These are phyloP conservation scores for Rhynchosporium graminicola DNA, from an alignment of 2,329 filamentous ascomycete genomes.

Conservation along the genomic window DNA sequence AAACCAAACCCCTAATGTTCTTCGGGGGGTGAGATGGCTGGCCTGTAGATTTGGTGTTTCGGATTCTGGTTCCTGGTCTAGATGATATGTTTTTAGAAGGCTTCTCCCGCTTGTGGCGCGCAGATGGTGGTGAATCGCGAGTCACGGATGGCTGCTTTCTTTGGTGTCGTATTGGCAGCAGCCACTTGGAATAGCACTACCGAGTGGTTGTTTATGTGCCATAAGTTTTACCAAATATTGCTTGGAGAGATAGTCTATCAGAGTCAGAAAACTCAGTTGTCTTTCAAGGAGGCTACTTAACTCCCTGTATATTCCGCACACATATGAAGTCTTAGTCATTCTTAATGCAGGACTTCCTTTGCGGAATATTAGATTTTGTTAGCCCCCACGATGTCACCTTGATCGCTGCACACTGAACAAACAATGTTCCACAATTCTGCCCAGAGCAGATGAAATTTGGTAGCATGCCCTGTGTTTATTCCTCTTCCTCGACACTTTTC, in stretches of 20 bases:
- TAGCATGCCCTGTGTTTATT: neutral
- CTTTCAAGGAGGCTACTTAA: too few relatives aligned
- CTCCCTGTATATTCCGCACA: too few relatives aligned
- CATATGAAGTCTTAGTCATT: too few relatives aligned
- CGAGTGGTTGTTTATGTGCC: too few relatives aligned
- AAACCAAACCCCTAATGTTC: conserved; percentile 5
- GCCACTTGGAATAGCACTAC: too few relatives aligned
- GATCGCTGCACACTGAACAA: neutral
- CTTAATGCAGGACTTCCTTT: too few relatives aligned
- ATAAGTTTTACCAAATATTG: too few relatives aligned
- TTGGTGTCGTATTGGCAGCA: too few relatives aligned
- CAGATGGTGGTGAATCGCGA: neutral
- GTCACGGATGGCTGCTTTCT: neutral
- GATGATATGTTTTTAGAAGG: neutral
- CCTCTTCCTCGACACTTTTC: neutral
- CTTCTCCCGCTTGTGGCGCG: conserved; percentile 6
- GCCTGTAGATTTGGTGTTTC: neutral
- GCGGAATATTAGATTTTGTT: neutral
- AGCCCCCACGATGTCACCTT: neutral
- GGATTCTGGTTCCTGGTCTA: conserved; percentile 1
- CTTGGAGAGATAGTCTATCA: too few relatives aligned
- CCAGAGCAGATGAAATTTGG: neutral
- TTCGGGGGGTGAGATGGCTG: neutral
- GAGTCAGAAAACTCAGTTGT: too few relatives aligned
- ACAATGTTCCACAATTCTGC: neutral